Percentiles rank a stretch among this genome's conserved stretches.
Evolutionary conservation across 164 flowering plant genomes (phyloP).

Genomic region (Santalum album): DNA sequence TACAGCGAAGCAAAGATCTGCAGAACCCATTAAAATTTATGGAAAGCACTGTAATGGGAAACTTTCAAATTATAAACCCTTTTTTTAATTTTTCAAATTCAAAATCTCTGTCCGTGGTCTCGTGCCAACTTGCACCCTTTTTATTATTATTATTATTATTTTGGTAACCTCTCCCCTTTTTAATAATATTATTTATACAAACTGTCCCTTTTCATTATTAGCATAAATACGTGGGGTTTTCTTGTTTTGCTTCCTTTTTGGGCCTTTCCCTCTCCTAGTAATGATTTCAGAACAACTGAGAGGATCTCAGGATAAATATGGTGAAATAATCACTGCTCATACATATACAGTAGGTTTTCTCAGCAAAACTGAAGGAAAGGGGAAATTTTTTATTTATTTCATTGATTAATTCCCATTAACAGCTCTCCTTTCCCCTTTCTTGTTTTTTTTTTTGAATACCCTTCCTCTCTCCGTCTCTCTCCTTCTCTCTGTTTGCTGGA

Average conservation of each 20-base stretch:
- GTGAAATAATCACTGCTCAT: constrained; percentile 4
- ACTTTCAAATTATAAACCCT: not conserved
- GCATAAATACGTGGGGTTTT: not conserved
- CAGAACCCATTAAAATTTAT: constrained; percentile 10
- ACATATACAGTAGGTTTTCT: not conserved
- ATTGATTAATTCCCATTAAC: not conserved
- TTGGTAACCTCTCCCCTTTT: not conserved
- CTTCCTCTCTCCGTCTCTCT: not conserved
- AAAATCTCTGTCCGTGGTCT: constrained; percentile 2
- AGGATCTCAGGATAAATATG: constrained; percentile 14
- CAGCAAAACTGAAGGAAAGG: not conserved
- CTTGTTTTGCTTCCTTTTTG: not conserved
- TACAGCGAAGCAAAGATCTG: constrained; percentile 17
- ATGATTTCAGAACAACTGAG: constrained; percentile 10
- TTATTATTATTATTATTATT: not conserved
- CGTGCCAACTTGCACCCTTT: constrained; percentile 3
- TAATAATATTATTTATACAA: not conserved
- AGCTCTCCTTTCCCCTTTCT: not conserved
- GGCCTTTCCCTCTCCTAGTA: not conserved
- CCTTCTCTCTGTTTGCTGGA: not conserved
- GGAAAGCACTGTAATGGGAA: not conserved
- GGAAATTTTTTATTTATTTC: constrained; percentile 1
- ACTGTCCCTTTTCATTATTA: not conserved
- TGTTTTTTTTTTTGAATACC: not conserved
- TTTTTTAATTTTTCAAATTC: not conserved